A percentile compares a stretch with the other conserved stretches of the same genome.
phyloP scores from a whole-genome alignment of 495 filamentous ascomycete genomes.

The Sordaria brevicollis region DNA sequence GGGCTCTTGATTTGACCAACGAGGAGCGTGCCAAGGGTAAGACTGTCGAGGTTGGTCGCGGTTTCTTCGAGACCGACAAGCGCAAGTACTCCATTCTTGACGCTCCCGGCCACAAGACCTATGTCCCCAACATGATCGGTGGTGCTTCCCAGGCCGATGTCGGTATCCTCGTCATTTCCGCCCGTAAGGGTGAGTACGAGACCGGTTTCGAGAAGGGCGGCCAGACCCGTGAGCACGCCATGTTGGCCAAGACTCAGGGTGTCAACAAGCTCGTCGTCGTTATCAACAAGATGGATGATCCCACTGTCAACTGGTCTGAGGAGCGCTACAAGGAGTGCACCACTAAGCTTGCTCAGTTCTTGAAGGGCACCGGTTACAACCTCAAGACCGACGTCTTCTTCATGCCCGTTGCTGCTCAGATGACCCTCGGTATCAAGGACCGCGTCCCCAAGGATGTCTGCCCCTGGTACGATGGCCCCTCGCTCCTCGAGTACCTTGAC shows the following conservation, averaged over 20 bases:
- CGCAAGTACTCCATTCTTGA: constrained; percentile 88
- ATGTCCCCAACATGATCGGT: constrained; percentile 92
- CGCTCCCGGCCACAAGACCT: constrained; percentile 93
- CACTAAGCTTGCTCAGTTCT: constrained; percentile 74
- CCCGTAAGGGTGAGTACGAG: constrained; percentile 97
- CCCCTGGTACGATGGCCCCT: constrained; percentile 86
- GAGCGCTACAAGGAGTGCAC: constrained; percentile 88
- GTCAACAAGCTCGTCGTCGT: constrained; percentile 88
- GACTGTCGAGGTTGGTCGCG: constrained; percentile 94
- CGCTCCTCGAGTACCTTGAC: constrained; percentile 87
- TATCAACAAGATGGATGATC: constrained; percentile 99
- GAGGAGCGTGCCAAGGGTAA: constrained; percentile 96
- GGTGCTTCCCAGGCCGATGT: constrained; percentile 93
- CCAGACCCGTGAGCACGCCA: constrained; percentile 93
- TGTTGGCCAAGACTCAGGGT: constrained; percentile 95
- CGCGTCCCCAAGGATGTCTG: constrained; percentile 65
- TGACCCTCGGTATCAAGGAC: constrained; percentile 75
- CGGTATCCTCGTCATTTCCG: constrained; percentile 90
- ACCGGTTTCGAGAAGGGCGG: constrained; percentile 99
- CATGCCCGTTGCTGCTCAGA: constrained; percentile 94
- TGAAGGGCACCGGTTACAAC: constrained; percentile 87
- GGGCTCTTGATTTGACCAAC: constrained; percentile 92
- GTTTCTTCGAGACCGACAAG: constrained; percentile 91
- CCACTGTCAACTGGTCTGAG: constrained; percentile 89
- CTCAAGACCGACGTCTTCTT: constrained; percentile 81